These are phyloP conservation scores for Claviceps spartinae DNA, from an alignment of 2,329 filamentous ascomycete species.

Conservation along the genomic window DNA sequence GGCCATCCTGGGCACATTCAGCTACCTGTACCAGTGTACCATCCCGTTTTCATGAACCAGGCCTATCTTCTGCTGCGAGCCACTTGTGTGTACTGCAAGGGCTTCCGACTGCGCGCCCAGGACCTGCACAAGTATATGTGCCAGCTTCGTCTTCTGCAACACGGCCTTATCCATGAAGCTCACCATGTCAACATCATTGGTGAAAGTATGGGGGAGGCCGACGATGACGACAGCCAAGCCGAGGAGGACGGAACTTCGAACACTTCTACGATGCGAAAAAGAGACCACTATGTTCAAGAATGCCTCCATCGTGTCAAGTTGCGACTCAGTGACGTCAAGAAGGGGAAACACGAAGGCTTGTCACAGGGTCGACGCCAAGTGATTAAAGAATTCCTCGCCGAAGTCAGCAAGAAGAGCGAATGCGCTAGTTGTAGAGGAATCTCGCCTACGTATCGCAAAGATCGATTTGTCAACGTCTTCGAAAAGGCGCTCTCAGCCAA, in stretches of 20 bases:
- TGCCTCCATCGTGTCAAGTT: conserved; percentile 49
- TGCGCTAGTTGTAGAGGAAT: conserved; percentile 58
- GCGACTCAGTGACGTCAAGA: conserved; percentile 34
- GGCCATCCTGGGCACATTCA: conserved; percentile 94
- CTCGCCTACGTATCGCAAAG: conserved; percentile 75
- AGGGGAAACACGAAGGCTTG: conserved; percentile 71
- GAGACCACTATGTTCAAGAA: conserved; percentile 56
- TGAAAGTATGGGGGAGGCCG: conserved; percentile 21
- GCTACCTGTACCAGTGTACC: conserved; percentile 83
- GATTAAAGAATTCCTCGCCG: conserved; percentile 68
- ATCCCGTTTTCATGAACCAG: conserved; percentile 94
- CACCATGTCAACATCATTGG: conserved; percentile 40
- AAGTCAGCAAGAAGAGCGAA: conserved; percentile 53
- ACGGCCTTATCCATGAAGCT: conserved; percentile 64
- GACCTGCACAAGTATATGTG: conserved; percentile 69
- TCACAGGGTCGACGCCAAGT: conserved; percentile 61
- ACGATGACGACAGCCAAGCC: conserved; percentile 41
- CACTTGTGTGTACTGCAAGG: conserved; percentile 83
- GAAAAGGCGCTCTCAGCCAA: conserved; percentile 65
- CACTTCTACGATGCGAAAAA: conserved; percentile 38
- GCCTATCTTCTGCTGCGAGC: conserved; percentile 71
- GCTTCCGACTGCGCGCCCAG: conserved; percentile 64
- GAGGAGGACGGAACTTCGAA: conserved; percentile 47
- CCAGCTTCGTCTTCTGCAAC: conserved; percentile 73
- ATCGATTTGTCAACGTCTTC: conserved; percentile 87